These are phyloP conservation scores for Globisporangium nodosum DNA, from an alignment of 352 stramenopile species.

Conservation along the genomic window DNA sequence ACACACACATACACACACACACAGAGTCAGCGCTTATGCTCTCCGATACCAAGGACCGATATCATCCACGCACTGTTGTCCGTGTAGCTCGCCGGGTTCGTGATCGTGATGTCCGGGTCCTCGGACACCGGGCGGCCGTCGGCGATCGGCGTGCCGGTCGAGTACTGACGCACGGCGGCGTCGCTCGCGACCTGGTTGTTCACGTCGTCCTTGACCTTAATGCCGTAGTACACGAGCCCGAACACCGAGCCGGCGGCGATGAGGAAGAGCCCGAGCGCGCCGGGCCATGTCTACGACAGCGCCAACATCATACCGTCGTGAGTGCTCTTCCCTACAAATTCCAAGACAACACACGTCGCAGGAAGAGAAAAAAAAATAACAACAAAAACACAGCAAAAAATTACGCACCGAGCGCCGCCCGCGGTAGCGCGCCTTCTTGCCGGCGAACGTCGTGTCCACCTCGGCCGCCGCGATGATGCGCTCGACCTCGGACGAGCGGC, in stretches of 20 bases:
- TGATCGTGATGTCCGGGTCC: conserved; percentile 42
- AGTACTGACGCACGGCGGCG: conserved; percentile 45
- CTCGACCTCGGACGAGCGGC: conserved; percentile 71
- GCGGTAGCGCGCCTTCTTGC: conserved; percentile 71
- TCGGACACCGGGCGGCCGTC: conserved; percentile 46
- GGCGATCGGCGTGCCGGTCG: conserved; percentile 54
- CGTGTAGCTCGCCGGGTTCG: conserved; percentile 69
- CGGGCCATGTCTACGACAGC: conserved; percentile 59
- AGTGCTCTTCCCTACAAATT: neutral
- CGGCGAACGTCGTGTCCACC: conserved; percentile 73
- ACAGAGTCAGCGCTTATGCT: neutral
- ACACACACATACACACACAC: neutral
- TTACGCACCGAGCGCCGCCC: conserved; percentile 54
- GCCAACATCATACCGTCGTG: neutral
- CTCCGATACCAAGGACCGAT: neutral
- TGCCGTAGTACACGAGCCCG: conserved; percentile 73
- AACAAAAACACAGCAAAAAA: neutral
- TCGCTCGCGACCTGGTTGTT: conserved; percentile 42
- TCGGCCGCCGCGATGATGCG: conserved; percentile 76
- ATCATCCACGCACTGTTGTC: conserved; percentile 36
- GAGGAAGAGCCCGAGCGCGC: conserved; percentile 58
- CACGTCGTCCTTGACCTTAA: conserved; percentile 55
- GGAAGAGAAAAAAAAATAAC: neutral
- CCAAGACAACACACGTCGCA: neutral
- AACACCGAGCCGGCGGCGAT: conserved; percentile 50